Conservation (phyloP, 257 asterid species). For the Petunia axillaris region DNA sequence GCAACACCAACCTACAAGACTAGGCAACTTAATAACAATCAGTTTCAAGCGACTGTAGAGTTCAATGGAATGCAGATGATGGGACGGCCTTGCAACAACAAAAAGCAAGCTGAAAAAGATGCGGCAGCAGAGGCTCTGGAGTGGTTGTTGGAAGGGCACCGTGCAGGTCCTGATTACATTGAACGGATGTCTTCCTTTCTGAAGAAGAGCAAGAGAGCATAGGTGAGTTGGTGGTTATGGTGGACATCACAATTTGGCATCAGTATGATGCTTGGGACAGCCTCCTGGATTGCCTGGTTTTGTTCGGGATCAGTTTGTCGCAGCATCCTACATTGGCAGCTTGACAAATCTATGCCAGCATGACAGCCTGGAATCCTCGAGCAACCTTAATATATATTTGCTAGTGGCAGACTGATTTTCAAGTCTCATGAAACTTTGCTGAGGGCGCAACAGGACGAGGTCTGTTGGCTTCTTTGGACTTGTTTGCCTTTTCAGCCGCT, state of each 20-base stretch:
- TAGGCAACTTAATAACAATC: slow-evolving; percentile 57
- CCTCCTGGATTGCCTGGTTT: not conserved
- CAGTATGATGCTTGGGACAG: not conserved
- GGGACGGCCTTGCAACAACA: slow-evolving; percentile 83
- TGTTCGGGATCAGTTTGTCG: not conserved
- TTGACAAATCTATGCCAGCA: not conserved
- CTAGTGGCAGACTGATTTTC: not conserved
- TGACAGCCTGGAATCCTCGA: not conserved
- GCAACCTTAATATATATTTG: not conserved
- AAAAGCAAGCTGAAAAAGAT: slow-evolving; percentile 93
- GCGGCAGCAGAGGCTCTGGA: slow-evolving; percentile 94
- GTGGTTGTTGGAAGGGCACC: slow-evolving; percentile 69
- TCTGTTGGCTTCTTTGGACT: not conserved
- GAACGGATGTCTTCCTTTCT: slow-evolving; percentile 72
- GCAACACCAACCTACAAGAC: slow-evolving; percentile 71
- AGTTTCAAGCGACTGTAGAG: slow-evolving; percentile 68
- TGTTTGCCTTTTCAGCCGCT: not conserved
- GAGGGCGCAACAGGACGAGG: not conserved
- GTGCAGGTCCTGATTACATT: slow-evolving; percentile 44
- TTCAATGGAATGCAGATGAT: slow-evolving; percentile 70
- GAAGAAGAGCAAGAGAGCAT: slow-evolving; percentile 83
- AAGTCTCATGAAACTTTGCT: not conserved
- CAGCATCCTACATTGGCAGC: not conserved
- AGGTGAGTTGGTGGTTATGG: slow-evolving; percentile 32
- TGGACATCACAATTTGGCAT: slow-evolving; percentile 21